Base-by-base conservation (phyloP, 768 basidiomycete species). In the Kwoniella sp. region DNA sequence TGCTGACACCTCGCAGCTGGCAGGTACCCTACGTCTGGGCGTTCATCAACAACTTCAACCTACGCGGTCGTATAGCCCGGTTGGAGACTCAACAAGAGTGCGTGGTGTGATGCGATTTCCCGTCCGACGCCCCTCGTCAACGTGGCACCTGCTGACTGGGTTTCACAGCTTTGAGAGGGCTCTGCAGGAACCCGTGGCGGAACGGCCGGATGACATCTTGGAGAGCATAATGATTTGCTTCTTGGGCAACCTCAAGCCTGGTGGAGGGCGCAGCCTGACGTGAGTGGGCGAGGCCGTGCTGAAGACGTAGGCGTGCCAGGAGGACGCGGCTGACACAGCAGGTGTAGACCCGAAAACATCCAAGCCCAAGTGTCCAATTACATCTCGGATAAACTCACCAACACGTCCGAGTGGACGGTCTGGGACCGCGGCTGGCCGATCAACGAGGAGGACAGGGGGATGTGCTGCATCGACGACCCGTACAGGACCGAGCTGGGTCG, bases 401-500 rank as follows among this genome's bases (percentile, higher is more conserved):
- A 57, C 27, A 52, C 62, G 3, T 45, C 55, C 22, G 68, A 70
- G 23, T 70, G 66, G 38, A 70, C 68, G n/a, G 65, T 67, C 3
- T 70, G 68, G 68, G 68, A 70, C 38, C 46, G 60, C 20, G 60
- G 57, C 7, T 70, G 65, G 68, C 58, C 65, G 3, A 59, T 58
- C 14, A 62, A 67, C 40, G 68, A 70, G 50, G 58, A 67, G 42
- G 62, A 59, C 17, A 46, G 65, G 39, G 59, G 45, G 27, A 41
- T 39, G n/a, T 70, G 68, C 48, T 70, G 68, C 39, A 40, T 40
- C n/a, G 56, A 41, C 29, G 37, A 49, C 17, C 34, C 42, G 9
- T 46, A 63, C 17, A 47, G 68, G 23, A 28, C 14, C 8, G 60
- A 63, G 22, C 38, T 67, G 3, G 68, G 68, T 11, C 32, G 62